Base-by-base conservation (phyloP, 768 basidiomycete genomes). In the Pleurotus djamor region DNA sequence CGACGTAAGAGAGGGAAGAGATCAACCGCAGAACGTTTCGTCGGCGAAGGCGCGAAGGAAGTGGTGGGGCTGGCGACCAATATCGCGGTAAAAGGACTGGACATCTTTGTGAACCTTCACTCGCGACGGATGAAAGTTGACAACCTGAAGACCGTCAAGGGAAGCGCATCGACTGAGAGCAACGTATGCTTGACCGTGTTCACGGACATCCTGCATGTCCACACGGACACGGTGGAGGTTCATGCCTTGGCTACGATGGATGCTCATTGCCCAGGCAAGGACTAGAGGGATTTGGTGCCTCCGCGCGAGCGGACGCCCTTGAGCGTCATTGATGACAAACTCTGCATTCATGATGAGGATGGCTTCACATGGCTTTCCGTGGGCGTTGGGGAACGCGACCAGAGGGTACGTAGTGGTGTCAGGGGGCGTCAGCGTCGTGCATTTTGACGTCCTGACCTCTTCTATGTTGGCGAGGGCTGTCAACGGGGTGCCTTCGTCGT, bases 201-300 rank as follows among this genome's bases (percentile, higher is more conserved):
- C 91, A 66, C 93, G 93, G 4, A 92, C 86, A 65, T 82, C 83
- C 45, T 82, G 80, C 37, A 93, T 78, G 66, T 93, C 90, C 41
- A 92, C 88, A 66, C 87, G 91, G 66, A 92, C 88, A 48, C 88
- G 81, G 17, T 88, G 84, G 5, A 93, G 75, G 0, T 92, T 92
- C 67, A 92, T 91, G 5, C 91, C 91, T 65, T 93, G 91, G 33
- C 83, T 84, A 67, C 93, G 93, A 72, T 93, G 91, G 57, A 93
- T 92, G 5, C 84, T 86, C 85, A 91, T 90, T 0, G 89, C 89
- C 91, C 90, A 92, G 1, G 90, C 81, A 7, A 91, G 77, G 51
- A 91, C 89, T 8, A 92, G 69, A 0, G 87, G 87, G 74, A 59
- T 59, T 48, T 57, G 90, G 10, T 66, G 72, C 71, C 64, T 59